A percentile compares a stretch with the other conserved stretches of the same genome.
Evolutionary conservation across 169 alveolate species (phyloP).

Genomic region (Plasmodium vivax): DNA sequence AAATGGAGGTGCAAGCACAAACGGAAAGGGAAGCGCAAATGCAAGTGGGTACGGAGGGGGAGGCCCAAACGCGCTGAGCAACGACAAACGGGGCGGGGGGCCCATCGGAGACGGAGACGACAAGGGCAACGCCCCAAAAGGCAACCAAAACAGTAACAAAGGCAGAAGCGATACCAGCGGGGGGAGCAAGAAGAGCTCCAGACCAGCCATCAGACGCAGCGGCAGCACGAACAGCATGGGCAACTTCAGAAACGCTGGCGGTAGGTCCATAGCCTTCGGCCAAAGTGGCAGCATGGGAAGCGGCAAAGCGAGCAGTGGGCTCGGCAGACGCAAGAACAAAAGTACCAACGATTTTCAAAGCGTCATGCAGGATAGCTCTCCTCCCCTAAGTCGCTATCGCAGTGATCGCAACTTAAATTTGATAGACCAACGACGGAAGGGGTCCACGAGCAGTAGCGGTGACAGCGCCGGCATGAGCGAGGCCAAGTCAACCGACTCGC

Average conservation of each 20-base stretch:
- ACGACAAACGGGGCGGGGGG: neutral
- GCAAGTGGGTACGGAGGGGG: neutral
- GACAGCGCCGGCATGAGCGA: neutral
- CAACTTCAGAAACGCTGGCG: too few relatives aligned
- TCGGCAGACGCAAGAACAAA: neutral
- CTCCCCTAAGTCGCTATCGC: neutral
- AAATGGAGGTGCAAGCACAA: neutral
- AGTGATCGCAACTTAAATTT: neutral
- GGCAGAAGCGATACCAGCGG: neutral
- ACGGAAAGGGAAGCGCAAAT: neutral
- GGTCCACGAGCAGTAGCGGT: neutral
- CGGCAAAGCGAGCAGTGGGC: neutral
- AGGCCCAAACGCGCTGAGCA: neutral
- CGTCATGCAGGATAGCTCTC: neutral
- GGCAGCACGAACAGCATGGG: neutral
- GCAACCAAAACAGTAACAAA: neutral
- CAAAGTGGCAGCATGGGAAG: neutral
- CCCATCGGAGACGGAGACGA: neutral
- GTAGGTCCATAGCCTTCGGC: too few relatives aligned
- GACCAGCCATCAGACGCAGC: neutral
- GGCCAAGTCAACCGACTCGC: neutral
- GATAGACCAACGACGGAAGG: neutral
- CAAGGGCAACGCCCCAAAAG: neutral
- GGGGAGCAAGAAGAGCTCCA: neutral
- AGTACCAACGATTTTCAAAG: too few relatives aligned